These are phyloP conservation scores for Pichia phayaonensis DNA, from an alignment of 805 yeast species.

Conservation along the genomic window DNA sequence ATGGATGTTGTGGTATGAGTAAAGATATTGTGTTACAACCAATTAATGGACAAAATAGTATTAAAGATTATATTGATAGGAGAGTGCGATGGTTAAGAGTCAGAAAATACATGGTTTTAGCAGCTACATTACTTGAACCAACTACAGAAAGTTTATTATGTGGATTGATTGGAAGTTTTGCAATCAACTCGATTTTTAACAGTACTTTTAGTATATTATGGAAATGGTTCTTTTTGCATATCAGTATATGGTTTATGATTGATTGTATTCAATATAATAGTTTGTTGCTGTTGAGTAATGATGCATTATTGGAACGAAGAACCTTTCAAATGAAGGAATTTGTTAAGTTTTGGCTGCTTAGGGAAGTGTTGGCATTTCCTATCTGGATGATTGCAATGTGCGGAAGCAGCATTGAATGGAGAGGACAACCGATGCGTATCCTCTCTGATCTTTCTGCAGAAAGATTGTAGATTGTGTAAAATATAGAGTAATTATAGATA, in stretches of 20 bases:
- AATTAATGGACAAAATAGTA: slow-evolving; percentile 32
- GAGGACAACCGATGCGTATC: slow-evolving; percentile 69
- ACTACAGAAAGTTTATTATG: slow-evolving; percentile 70
- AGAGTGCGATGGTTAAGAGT: slow-evolving; percentile 83
- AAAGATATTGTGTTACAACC: slow-evolving; percentile 80
- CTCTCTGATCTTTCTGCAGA: slow-evolving; percentile 72
- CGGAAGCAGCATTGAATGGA: slow-evolving; percentile 72
- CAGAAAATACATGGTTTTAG: slow-evolving; percentile 77
- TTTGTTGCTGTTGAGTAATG: slow-evolving; percentile 28
- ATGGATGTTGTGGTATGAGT: slow-evolving; percentile 67
- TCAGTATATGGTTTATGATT: slow-evolving; percentile 52
- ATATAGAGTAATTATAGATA: neutral
- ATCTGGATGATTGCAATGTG: slow-evolving; percentile 76
- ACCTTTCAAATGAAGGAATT: slow-evolving; percentile 12
- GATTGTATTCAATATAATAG: slow-evolving; percentile 53
- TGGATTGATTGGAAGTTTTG: slow-evolving; percentile 60
- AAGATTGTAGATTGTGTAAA: slow-evolving; percentile 1
- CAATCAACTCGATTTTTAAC: slow-evolving; percentile 40
- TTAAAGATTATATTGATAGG: slow-evolving; percentile 54
- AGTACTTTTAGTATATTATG: slow-evolving; percentile 13
- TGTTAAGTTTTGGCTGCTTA: slow-evolving; percentile 48
- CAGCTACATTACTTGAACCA: slow-evolving; percentile 81
- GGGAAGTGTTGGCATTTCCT: slow-evolving; percentile 75
- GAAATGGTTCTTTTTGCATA: slow-evolving; percentile 42
- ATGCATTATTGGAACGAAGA: neutral